Evolutionary conservation across 192 early-diverging fungal species (phyloP).

Genomic region (Dispira simplex): DNA sequence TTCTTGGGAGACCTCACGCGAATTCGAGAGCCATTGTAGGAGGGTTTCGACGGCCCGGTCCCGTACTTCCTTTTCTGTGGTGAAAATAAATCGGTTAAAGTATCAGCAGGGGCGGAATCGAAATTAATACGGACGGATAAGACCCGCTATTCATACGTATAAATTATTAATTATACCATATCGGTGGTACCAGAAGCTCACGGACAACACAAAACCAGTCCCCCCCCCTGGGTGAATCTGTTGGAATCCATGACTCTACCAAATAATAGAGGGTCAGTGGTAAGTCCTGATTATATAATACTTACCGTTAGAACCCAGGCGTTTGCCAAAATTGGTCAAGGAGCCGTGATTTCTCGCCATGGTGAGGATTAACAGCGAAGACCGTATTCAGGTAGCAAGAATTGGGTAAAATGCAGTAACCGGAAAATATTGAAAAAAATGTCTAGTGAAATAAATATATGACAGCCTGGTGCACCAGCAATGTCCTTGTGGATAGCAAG

Average conservation of each 20-base stretch:
- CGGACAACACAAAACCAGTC: too few species aligned
- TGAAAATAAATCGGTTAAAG: too few species aligned
- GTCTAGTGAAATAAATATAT: not conserved
- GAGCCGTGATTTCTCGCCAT: slow-evolving; percentile 3
- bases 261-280: too few species aligned
- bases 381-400: not conserved
- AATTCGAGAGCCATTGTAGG: slow-evolving; percentile 31
- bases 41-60: slow-evolving; percentile 54
- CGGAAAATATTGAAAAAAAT: not conserved
- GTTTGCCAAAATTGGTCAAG: slow-evolving; percentile 39
- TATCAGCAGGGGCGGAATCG: too few species aligned
- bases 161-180: too few species aligned
- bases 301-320: slow-evolving; percentile 50
- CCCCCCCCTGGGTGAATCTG: too few species aligned
- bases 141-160: too few species aligned
- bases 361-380: not conserved
- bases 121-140: too few species aligned
- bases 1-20: slow-evolving; percentile 33
- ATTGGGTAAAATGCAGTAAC: not conserved
- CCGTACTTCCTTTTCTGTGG: slow-evolving; percentile 50
- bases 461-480: not conserved
- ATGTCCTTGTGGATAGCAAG: not conserved
- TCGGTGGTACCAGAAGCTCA: too few species aligned
- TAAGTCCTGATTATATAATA: not conserved
- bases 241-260: too few species aligned